Base-by-base conservation (phyloP, 2,329 filamentous ascomycete genomes). In the Fusarium nanum region DNA sequence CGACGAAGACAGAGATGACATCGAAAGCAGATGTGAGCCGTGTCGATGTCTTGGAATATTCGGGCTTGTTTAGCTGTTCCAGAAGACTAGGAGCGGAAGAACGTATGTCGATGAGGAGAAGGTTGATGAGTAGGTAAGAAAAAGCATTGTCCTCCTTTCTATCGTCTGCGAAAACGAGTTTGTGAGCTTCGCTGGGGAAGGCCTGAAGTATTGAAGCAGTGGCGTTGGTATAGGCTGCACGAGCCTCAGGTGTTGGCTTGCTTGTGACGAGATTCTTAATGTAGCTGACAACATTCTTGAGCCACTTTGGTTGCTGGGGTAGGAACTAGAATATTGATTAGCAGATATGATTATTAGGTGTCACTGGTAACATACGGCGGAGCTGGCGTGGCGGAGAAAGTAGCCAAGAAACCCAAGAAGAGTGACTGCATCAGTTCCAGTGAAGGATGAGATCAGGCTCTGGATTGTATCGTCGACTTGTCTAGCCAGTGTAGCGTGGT, bases 81-180 rank as follows among this genome's bases (percentile, higher is more conserved):
- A 92, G 81, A 3, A 92, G 81, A 5, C 84, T 81, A 3, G 91
- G 90, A 25, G 89, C 82, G 1, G 88, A 88, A 14, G 89, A 86
- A 42, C 88, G 86, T 27, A 92, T 82, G 74, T 92, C 90, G 60
- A 91, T 87, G 34, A 91, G 83, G 9, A 91, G 75, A n/a, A 91
- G 84, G 70, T 87, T 90, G 57, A 91, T 78, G 60, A 92, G 84
- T 6, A 92, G 80, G 72, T 89, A 91, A 2, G 87, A 85, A 65
- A 88, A 87, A 0, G 88, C 85, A 64, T 87, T 89, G 34, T 83
- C 81, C 3, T 80, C 75, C 27, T 77, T 76, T 20, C 73, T 76
- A 7, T 80, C 75, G 56, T 84, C 80, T 10, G 81, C 79, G 78
- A 92, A 92, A 4, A 92, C 79, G 5, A 88, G 76, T 11, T 75